Base-by-base conservation (phyloP, 169 alveolate genomes). In the Eimeria praecox region DNA sequence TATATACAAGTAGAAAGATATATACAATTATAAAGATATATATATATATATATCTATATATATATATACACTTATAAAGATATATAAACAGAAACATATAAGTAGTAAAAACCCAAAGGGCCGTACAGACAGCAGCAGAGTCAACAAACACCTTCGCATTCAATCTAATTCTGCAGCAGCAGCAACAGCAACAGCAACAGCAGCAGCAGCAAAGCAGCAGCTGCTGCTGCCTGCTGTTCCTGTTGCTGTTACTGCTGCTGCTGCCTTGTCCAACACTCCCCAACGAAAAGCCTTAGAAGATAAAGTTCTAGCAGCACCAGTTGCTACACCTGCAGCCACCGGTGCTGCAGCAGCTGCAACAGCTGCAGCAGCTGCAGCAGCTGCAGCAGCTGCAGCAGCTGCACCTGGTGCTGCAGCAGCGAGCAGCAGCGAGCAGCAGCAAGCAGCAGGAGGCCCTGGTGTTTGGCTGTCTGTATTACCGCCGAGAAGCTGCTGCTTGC, bases 291-390 rank as follows among this genome's bases (percentile, higher is more conserved):
- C 75, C 35, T 64, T 27, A 64, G n/a, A 9, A 27, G 33, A 64
- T 64, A 64, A 27, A 78, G 54, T 44, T 30, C 16, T 66, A 6
- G 89, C 52, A 82, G 90, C 49, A 30, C 33, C 90, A 46, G 90
- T 1, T 0, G 62, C 44, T 42, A 44, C 44, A 52, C 35, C 44
- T 9, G 66, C 54, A 80, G 66, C 69, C 10, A 30, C 9, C 6
- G 40, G 44, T 20, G 77, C 46, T 69, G 44, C 80, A 33, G 22
- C 80, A 16, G 54, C 52, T 18, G 83, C n/a, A 16, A 30, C 44
- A 16, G 52, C 44, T 40, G 49, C 52, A 38, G n/a, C 0, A 35
- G 83, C 8, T 35, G 83, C 44, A 73, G 46, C 80, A 69, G 46
- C 80, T 69, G 83, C 83, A 14, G 83, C 83, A 35, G 83, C 35